Percentiles rank a stretch among this genome's conserved stretches.
Evolutionary conservation across 371 early-diverging fungal species (phyloP).

Genomic region (Blakeslea trispora): DNA sequence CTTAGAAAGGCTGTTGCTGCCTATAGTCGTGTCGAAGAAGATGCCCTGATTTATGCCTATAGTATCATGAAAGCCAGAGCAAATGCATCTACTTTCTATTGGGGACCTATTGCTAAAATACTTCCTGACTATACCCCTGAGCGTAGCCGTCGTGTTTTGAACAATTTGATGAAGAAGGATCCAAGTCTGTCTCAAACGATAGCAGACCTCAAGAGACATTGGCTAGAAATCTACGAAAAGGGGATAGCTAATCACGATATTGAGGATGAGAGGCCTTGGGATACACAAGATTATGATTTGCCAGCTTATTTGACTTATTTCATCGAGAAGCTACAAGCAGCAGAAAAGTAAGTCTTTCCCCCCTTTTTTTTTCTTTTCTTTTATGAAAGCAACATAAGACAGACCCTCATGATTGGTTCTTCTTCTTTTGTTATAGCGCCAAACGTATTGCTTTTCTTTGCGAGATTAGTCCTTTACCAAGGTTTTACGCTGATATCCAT

Average conservation of each 20-base stretch:
- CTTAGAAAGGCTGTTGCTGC: neutral
- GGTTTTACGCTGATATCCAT: too few relatives aligned
- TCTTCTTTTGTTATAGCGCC: too few relatives aligned
- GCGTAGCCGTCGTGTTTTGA: slow-evolving; percentile 11
- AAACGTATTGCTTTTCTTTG: too few relatives aligned
- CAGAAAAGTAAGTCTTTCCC: too few relatives aligned
- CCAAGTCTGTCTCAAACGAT: neutral
- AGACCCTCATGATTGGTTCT: too few relatives aligned
- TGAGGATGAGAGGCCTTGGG: slow-evolving; percentile 19
- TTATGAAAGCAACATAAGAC: too few relatives aligned
- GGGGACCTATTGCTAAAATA: slow-evolving; percentile 17
- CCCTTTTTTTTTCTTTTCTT: too few relatives aligned
- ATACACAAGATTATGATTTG: slow-evolving; percentile 19
- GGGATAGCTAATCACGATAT: slow-evolving; percentile 15
- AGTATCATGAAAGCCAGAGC: slow-evolving; percentile 23
- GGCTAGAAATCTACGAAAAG: slow-evolving; percentile 15
- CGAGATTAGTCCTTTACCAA: too few relatives aligned
- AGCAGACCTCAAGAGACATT: slow-evolving; percentile 6
- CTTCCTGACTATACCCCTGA: slow-evolving; percentile 6
- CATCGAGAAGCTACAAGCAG: slow-evolving; percentile 6
- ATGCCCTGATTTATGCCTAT: slow-evolving; percentile 16
- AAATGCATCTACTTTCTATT: slow-evolving; percentile 8
- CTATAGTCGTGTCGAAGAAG: slow-evolving; percentile 18
- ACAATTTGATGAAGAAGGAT: neutral
- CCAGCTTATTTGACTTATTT: slow-evolving; percentile 20